Conservation (phyloP, 164 flowering plant species). For the Cinnamomum micranthum region DNA sequence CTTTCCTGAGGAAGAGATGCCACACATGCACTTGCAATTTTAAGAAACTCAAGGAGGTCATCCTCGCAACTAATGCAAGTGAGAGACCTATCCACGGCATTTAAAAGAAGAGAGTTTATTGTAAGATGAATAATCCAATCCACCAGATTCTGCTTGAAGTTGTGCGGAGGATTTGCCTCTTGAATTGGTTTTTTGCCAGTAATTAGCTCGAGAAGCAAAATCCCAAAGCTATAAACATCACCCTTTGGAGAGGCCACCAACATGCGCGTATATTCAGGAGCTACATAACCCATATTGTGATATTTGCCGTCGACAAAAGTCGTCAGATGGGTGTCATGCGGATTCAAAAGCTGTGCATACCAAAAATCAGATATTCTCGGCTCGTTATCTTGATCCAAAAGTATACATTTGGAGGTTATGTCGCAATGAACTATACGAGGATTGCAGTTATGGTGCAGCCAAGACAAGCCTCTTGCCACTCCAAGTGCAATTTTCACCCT, state of each 20-base stretch:
- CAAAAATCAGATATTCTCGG: background rate
- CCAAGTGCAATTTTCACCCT: conserved; percentile 55
- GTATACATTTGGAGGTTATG: conserved; percentile 65
- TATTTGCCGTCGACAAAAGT: background rate
- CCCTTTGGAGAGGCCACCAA: conserved; percentile 9
- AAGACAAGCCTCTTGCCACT: conserved; percentile 66
- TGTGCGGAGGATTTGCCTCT: conserved; percentile 37
- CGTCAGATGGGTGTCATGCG: conserved; percentile 7
- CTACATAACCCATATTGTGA: conserved; percentile 21
- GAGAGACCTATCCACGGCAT: conserved; percentile 47
- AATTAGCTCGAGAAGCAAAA: conserved; percentile 30
- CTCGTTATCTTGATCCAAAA: conserved; percentile 54
- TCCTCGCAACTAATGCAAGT: conserved; percentile 40
- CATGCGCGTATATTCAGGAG: conserved; percentile 52
- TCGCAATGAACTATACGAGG: conserved; percentile 72
- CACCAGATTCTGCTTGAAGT: conserved; percentile 58
- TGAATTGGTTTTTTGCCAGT: conserved; percentile 56
- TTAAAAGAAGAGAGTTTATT: conserved; percentile 2
- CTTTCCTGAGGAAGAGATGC: conserved; percentile 46
- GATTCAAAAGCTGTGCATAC: conserved; percentile 1
- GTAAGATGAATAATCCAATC: conserved; percentile 53
- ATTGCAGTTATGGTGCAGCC: conserved; percentile 78
- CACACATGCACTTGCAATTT: conserved; percentile 57
- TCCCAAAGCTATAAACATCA: conserved; percentile 23
- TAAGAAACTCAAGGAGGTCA: conserved; percentile 54